Base-by-base conservation (phyloP, 192 early-diverging fungal genomes). In the Coemansia sp. region DNA sequence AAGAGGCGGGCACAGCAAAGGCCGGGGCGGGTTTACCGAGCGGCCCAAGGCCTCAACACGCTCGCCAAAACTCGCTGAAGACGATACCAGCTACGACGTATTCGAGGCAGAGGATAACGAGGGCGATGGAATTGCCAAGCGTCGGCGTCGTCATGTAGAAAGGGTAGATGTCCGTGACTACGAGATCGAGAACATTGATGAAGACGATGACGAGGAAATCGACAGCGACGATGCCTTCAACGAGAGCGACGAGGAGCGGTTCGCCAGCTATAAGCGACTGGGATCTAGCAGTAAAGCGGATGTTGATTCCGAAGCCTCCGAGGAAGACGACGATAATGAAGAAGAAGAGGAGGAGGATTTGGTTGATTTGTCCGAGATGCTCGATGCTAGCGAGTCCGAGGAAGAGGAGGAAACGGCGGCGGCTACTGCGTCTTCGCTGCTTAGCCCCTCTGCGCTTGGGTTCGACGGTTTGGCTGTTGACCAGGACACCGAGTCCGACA, bases 131-230 rank as follows among this genome's bases (percentile, higher is more conserved):
- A n/a, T 63, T 24, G 24, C 49, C 17, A 62, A 56, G 43, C 79
- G 67, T 10, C 56, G 67, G 22, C 79, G 64, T 19, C 56, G 67
- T 17, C 47, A 76, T 14, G 51, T 76, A 14, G 79, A 82, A 42
- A 32, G 61, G 0, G 68, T 82, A 1, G 71, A 53, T 15, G 79
- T 82, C 22, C 73, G 79, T 9, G 76, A 83, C 62, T 94, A 91
- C 74, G 86, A 93, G 58, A 85, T 87, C 7, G 91, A 89, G 38
- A 78, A 86, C 24, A 93, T 97, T 37, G 87, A 91, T 24, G 82
- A 87, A 5, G 94, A 95, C 60, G 94, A 98, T 70, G 95, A 98
- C 67, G 95, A 98, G 68, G 95, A 97, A 60, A 95, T 97, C 49
- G 89, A 92, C 37, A 93, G 94, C 38, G 95, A 98, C 65, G 93